Percentiles rank a stretch among this genome's conserved stretches.
Conservation (phyloP, 805 yeast genomes). For the Ogataea glucozyma region DNA sequence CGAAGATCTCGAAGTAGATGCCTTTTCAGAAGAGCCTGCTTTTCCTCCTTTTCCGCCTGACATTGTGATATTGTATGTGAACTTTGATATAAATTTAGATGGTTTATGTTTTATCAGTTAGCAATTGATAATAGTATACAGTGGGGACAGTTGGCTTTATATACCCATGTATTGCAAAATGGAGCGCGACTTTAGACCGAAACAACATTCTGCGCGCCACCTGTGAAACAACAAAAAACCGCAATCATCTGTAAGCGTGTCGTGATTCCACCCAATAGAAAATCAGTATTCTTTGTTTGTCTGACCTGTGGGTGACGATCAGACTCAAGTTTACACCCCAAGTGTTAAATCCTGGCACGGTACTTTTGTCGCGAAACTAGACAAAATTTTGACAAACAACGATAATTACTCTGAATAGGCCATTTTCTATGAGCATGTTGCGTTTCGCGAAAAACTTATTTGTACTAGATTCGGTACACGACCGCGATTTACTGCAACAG, state of each 20-base stretch:
- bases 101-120: background rate
- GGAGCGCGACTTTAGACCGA: background rate
- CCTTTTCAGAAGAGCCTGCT: constrained; percentile 93
- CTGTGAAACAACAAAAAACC: constrained; percentile 1
- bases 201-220: background rate
- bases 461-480: constrained; percentile 13
- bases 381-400: constrained; percentile 13
- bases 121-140: background rate
- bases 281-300: background rate
- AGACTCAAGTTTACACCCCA: constrained; percentile 21
- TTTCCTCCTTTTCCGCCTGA: constrained; percentile 86
- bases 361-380: constrained; percentile 23
- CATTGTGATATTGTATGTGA: constrained; percentile 29
- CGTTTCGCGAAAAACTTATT: constrained; percentile 10
- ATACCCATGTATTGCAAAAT: constrained; percentile 6
- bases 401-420: constrained; percentile 11
- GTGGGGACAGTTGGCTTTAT: constrained; percentile 8
- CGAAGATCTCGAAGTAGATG: constrained; percentile 96
- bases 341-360: constrained; percentile 25
- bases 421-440: constrained; percentile 23
- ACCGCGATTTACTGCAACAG: constrained; percentile 9
- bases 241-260: background rate
- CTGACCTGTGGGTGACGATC: constrained; percentile 2
- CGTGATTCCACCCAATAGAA: constrained; percentile 5
- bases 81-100: constrained; percentile 1